These are phyloP conservation scores for Pterula multifida DNA, from an alignment of 1,284 basidiomycete genomes.

Conservation along the genomic window DNA sequence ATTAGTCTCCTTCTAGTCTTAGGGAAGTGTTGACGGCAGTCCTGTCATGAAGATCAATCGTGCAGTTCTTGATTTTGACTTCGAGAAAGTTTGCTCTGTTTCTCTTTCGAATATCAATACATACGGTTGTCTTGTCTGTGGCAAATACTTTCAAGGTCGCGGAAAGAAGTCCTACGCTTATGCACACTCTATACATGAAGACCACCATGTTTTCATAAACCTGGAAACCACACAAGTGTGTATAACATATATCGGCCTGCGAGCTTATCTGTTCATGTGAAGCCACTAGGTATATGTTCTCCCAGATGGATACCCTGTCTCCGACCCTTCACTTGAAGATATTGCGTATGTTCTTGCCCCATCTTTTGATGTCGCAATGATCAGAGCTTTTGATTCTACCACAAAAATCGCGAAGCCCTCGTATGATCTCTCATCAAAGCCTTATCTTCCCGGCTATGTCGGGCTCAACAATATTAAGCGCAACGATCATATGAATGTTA, in stretches of 20 bases:
- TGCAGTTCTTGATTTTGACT: conserved; percentile 91
- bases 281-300: conserved; percentile 93
- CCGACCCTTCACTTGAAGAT: conserved; percentile 91
- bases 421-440: conserved; percentile 71
- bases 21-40: conserved; percentile 7
- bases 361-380: conserved; percentile 52
- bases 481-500: conserved; percentile 96
- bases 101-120: conserved; percentile 94
- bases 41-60: conserved; percentile 64
- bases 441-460: conserved; percentile 90
- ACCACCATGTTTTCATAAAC: conserved; percentile 98
- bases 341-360: conserved; percentile 88
- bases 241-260: conserved; percentile 1
- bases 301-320: conserved; percentile 95
- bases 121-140: conserved; percentile 96
- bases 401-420: conserved; percentile 60
- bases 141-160: conserved; percentile 97
- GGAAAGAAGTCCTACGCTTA: conserved; percentile 92
- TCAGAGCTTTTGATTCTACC: conserved; percentile 42
- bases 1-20: conserved; percentile 7
- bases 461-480: conserved; percentile 96
- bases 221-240: conserved; percentile 81
- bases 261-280: conserved; percentile 8
- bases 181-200: conserved; percentile 93
- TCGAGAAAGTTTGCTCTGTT: conserved; percentile 97